Evolutionary conservation across 1,284 basidiomycete species (phyloP).

Genomic region (Vanrija sp.): DNA sequence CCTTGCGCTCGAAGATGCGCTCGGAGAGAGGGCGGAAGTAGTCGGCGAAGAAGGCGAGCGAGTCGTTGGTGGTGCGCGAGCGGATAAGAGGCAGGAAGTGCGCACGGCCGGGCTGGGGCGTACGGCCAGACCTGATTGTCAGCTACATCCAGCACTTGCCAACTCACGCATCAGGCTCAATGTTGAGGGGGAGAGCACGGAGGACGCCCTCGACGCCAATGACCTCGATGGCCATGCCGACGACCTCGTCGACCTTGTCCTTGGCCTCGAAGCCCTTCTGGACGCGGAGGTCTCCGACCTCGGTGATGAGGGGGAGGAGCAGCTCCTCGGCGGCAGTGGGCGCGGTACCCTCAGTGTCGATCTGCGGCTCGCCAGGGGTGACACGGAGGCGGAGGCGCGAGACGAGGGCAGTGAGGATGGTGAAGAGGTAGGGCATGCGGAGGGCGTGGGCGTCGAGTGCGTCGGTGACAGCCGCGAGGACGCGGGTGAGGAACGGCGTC

Average conservation of each 20-base stretch:
- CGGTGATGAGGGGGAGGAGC: slow-evolving; percentile 67
- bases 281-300: slow-evolving; percentile 69
- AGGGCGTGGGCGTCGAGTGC: slow-evolving; percentile 65
- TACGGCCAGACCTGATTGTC: slow-evolving; percentile 29
- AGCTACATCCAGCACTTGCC: background rate
- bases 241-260: slow-evolving; percentile 75
- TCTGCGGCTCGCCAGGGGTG: slow-evolving; percentile 50
- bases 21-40: slow-evolving; percentile 94
- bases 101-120: slow-evolving; percentile 60
- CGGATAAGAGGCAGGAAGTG: slow-evolving; percentile 87
- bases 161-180: slow-evolving; percentile 75
- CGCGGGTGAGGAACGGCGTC: slow-evolving; percentile 58
- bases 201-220: slow-evolving; percentile 81
- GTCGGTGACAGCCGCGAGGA: slow-evolving; percentile 61
- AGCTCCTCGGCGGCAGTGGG: slow-evolving; percentile 66
- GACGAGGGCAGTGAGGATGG: slow-evolving; percentile 53
- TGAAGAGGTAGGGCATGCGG: slow-evolving; percentile 65
- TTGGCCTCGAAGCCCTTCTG: slow-evolving; percentile 86
- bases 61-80: slow-evolving; percentile 70
- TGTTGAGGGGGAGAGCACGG: slow-evolving; percentile 72
- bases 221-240: slow-evolving; percentile 77
- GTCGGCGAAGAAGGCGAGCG: slow-evolving; percentile 77
- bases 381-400: slow-evolving; percentile 48
- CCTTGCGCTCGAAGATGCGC: slow-evolving; percentile 82
- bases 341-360: slow-evolving; percentile 43